These are phyloP conservation scores for Ceratocystis destructans DNA, from an alignment of 2,329 filamentous ascomycete genomes.

Conservation along the genomic window DNA sequence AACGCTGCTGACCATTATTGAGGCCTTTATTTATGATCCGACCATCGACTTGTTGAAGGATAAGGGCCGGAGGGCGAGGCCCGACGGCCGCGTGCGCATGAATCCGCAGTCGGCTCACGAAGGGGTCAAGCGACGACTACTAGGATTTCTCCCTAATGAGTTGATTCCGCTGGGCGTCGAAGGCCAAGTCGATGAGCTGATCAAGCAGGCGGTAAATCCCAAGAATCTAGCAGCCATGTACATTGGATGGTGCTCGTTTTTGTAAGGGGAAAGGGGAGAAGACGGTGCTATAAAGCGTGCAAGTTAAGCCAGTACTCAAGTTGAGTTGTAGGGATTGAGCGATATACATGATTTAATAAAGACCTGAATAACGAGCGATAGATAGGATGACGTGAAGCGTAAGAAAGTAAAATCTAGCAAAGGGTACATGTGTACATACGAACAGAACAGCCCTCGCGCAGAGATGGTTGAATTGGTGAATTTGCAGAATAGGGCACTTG, in stretches of 20 bases:
- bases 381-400: no score
- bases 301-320: not conserved
- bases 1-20: constrained; percentile 90
- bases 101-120: constrained; percentile 67
- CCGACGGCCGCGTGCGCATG: constrained; percentile 24
- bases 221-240: constrained; percentile 84
- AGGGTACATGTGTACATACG: no score
- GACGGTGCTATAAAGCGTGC: not conserved
- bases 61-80: constrained; percentile 42
- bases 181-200: constrained; percentile 92
- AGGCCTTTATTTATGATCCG: constrained; percentile 93
- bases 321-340: no score
- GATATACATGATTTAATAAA: no score
- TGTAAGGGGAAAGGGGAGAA: constrained; percentile 27
- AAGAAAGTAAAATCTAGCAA: not conserved
- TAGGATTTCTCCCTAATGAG: constrained; percentile 70
- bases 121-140: constrained; percentile 74
- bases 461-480: no score
- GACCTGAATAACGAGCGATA: no score
- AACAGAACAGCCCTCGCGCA: no score
- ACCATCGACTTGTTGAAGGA: constrained; percentile 78
- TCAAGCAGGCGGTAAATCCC: constrained; percentile 70
- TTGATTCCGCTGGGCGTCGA: constrained; percentile 88
- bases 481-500: no score
- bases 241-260: constrained; percentile 71